Evolutionary conservation across 2,329 filamentous ascomycete genomes (phyloP).

Genomic region (Fusarium tricinctum): DNA sequence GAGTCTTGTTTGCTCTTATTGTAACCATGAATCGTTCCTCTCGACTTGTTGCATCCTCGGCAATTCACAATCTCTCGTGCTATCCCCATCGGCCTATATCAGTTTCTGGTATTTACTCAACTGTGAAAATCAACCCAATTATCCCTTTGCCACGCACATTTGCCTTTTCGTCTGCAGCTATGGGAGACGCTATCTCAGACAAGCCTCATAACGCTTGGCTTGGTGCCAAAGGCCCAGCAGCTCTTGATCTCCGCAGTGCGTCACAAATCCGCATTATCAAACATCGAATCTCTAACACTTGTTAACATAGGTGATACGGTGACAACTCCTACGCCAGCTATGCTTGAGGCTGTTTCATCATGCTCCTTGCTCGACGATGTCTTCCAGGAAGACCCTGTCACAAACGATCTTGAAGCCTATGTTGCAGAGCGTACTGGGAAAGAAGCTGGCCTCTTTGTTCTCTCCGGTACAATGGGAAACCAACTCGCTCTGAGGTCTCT

Average conservation of each 20-base stretch:
- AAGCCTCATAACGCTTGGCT: conserved; percentile 54
- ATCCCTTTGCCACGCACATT: conserved; percentile 22
- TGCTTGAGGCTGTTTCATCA: conserved; percentile 83
- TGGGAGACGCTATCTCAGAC: conserved; percentile 36
- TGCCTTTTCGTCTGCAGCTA: conserved; percentile 22
- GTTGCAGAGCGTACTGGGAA: conserved; percentile 81
- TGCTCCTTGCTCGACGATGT: conserved; percentile 88
- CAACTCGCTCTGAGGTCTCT: conserved; percentile 85
- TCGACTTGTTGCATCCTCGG: conserved; percentile 17
- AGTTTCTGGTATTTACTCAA: neutral
- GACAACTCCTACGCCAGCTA: conserved; percentile 82
- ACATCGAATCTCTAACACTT: conserved; percentile 35
- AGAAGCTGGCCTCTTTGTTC: conserved; percentile 82
- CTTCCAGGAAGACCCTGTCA: conserved; percentile 83
- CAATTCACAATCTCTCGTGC: conserved; percentile 11
- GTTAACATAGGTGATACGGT: conserved; percentile 61
- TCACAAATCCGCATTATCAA: neutral
- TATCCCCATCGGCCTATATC: neutral
- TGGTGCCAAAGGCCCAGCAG: conserved; percentile 56
- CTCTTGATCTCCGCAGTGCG: conserved; percentile 59
- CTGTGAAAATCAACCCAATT: neutral
- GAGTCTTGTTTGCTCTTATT: conserved; percentile 12
- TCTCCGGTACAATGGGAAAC: conserved; percentile 96
- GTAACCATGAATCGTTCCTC: conserved; percentile 24
- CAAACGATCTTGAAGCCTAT: conserved; percentile 79